These are phyloP conservation scores for Aspergillus alliaceus DNA, from an alignment of 2,329 filamentous ascomycete genomes.

Conservation along the genomic window DNA sequence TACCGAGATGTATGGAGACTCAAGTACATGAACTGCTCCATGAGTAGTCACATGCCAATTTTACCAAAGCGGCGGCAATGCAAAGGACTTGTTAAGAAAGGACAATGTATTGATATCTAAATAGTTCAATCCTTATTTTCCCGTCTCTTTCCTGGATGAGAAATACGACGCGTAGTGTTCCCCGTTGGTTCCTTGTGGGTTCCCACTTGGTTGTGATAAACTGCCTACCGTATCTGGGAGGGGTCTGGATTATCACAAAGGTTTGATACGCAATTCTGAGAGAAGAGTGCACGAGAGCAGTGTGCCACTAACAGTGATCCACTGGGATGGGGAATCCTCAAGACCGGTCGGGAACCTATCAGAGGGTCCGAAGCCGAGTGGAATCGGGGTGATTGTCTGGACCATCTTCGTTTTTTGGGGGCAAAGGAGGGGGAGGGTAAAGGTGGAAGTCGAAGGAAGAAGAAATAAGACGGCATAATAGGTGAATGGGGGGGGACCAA, in stretches of 20 bases:
- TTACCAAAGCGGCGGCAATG: background rate
- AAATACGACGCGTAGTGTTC: background rate
- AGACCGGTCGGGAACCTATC: constrained; percentile 18
- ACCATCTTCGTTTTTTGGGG: constrained; percentile 5
- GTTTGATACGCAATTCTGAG: background rate
- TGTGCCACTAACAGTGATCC: constrained; percentile 12
- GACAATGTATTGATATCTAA: background rate
- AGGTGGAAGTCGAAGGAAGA: background rate
- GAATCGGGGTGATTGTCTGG: constrained; percentile 4
- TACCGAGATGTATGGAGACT: background rate
- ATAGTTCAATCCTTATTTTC: background rate
- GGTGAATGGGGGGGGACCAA: background rate
- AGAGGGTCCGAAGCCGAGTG: constrained; percentile 1
- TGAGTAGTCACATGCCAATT: background rate
- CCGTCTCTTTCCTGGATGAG: background rate
- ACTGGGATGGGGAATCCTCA: constrained; percentile 16
- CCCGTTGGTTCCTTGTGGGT: background rate
- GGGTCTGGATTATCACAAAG: background rate
- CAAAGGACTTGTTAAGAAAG: background rate
- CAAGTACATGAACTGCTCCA: background rate
- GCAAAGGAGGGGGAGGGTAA: background rate
- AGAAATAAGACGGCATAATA: background rate
- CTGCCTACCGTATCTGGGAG: background rate
- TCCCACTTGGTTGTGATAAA: background rate
- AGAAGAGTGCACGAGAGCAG: constrained; percentile 11